phyloP scores from a whole-genome alignment of 352 stramenopile genomes.

The Phytophthora sp. region DNA sequence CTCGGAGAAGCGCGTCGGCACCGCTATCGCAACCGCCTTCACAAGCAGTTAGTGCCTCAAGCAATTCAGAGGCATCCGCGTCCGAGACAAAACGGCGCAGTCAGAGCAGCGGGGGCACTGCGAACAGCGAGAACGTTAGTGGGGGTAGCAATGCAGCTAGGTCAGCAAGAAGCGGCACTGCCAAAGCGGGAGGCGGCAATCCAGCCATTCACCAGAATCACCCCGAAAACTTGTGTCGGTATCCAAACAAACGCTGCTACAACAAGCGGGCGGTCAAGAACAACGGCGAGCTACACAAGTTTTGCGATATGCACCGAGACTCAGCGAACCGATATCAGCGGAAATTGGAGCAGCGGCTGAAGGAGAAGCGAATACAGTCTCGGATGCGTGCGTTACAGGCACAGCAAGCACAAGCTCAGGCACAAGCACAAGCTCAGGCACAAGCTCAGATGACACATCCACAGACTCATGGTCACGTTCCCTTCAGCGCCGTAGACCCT shows the following conservation, averaged over 20 bases:
- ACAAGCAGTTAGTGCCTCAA: slow-evolving; percentile 12
- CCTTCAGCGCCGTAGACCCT: slow-evolving; percentile 3
- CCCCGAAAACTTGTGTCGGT: slow-evolving; percentile 49
- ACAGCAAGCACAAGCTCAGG: slow-evolving; percentile 21
- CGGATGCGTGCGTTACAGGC: slow-evolving; percentile 31
- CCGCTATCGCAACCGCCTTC: slow-evolving; percentile 6
- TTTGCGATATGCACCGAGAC: slow-evolving; percentile 65
- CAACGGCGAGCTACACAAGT: slow-evolving; percentile 69
- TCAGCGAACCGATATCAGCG: slow-evolving; percentile 71
- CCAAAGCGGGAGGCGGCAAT: slow-evolving; percentile 13
- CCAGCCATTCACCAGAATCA: slow-evolving; percentile 24
- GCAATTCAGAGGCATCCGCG: not conserved
- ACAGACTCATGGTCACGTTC: not conserved
- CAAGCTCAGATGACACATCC: slow-evolving; percentile 23
- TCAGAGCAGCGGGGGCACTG: slow-evolving; percentile 19
- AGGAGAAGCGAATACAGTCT: slow-evolving; percentile 39
- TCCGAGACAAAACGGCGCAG: slow-evolving; percentile 21
- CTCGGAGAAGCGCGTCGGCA: slow-evolving; percentile 19
- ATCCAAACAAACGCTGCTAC: slow-evolving; percentile 72
- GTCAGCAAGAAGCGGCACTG: not conserved
- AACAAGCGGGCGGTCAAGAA: slow-evolving; percentile 66
- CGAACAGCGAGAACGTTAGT: slow-evolving; percentile 32
- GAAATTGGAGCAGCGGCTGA: slow-evolving; percentile 54
- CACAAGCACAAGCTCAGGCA: slow-evolving; percentile 14
- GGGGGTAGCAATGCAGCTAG: slow-evolving; percentile 14